Conservation (phyloP, 192 early-diverging fungal genomes). For the Backusella mclennaniae region DNA sequence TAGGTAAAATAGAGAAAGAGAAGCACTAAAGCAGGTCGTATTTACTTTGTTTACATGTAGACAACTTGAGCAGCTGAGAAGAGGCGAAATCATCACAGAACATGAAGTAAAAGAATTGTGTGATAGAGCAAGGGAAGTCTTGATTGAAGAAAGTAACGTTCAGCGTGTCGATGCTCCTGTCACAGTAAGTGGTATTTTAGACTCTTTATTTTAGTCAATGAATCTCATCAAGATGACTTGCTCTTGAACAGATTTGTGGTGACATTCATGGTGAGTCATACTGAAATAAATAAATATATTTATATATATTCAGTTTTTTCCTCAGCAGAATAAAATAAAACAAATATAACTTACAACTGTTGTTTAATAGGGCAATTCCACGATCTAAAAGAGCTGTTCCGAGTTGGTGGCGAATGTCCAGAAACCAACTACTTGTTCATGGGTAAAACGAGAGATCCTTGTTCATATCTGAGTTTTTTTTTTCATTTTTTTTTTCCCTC, state of each 20-base stretch:
- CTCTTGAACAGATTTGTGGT: constrained; percentile 63
- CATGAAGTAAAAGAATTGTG: constrained; percentile 92
- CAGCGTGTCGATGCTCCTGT: constrained; percentile 95
- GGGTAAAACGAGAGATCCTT: constrained; percentile 49
- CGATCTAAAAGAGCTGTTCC: constrained; percentile 92
- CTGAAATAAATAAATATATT: neutral
- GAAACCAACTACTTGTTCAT: constrained; percentile 98
- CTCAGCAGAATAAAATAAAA: neutral
- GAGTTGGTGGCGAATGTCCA: constrained; percentile 91
- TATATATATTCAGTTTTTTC: neutral
- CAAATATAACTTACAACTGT: neutral
- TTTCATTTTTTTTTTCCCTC: neutral
- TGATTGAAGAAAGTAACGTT: constrained; percentile 96
- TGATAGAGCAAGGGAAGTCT: constrained; percentile 91
- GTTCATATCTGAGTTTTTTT: neutral
- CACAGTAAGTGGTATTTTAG: constrained; percentile 56
- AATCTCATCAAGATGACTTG: neutral
- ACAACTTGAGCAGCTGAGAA: constrained; percentile 85
- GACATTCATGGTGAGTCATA: constrained; percentile 84
- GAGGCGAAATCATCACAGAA: constrained; percentile 93
- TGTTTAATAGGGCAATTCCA: constrained; percentile 72
- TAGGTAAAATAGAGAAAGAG: neutral
- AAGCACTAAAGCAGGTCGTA: neutral
- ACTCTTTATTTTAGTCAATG: neutral
- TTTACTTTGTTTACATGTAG: constrained; percentile 21